These are phyloP conservation scores for Penicillium ucsense DNA, from an alignment of 495 filamentous ascomycete genomes.

Conservation along the genomic window DNA sequence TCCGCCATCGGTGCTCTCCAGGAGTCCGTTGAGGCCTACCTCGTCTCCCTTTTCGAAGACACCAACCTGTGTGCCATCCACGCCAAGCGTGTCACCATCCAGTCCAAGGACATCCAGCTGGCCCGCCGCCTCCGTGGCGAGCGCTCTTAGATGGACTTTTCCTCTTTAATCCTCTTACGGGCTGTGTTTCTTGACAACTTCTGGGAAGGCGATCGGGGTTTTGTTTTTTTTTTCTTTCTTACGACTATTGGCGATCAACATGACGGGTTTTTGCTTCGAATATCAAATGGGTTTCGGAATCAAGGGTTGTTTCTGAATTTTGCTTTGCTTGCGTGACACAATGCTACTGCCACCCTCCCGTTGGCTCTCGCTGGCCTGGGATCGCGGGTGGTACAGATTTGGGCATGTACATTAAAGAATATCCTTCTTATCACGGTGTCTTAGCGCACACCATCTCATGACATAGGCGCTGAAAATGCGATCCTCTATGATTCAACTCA, in stretches of 20 bases:
- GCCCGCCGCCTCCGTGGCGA: constrained; percentile 94
- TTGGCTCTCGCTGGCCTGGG: constrained; percentile 1
- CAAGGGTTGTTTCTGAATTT: constrained; percentile 29
- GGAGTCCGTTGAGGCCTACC: constrained; percentile 99
- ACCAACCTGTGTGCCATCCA: constrained; percentile 99
- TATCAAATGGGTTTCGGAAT: constrained; percentile 37
- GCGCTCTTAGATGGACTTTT: constrained; percentile 52
- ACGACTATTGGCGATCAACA: constrained; percentile 39
- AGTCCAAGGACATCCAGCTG: constrained; percentile 95
- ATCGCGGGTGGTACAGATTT: constrained; percentile 28
- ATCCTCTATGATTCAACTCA: constrained; percentile 19
- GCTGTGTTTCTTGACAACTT: constrained; percentile 27
- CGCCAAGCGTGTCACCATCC: constrained; percentile 98
- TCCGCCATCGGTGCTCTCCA: constrained; percentile 99
- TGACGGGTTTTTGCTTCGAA: constrained; percentile 40
- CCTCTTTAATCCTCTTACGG: constrained; percentile 9
- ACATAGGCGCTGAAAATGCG: constrained; percentile 33
- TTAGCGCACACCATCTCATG: constrained; percentile 30
- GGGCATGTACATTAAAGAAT: constrained; percentile 38
- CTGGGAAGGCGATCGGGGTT: constrained; percentile 42
- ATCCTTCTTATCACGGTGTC: constrained; percentile 20
- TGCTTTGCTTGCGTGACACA: constrained; percentile 25
- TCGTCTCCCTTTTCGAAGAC: constrained; percentile 99
- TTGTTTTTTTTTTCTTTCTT: constrained; percentile 32
- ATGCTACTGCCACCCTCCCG: constrained; percentile 25